phyloP scores from a whole-genome alignment of 2,329 filamentous ascomycete genomes.

The Huntiella omanensis region DNA sequence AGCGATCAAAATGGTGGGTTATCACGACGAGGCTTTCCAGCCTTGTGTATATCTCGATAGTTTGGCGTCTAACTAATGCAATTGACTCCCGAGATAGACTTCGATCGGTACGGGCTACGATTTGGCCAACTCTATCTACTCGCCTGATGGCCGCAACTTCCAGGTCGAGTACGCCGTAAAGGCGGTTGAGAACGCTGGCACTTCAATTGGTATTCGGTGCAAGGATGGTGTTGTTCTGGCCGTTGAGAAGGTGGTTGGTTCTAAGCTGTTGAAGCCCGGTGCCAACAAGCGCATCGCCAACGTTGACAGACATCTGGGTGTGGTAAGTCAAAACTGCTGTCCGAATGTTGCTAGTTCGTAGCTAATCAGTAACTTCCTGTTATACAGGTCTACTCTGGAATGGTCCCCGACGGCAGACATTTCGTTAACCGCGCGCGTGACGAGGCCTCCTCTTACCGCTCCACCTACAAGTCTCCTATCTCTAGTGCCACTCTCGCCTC shows the following conservation, averaged over 20 bases:
- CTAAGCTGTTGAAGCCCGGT: constrained; percentile 84
- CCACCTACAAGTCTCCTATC: constrained; percentile 88
- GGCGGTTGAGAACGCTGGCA: constrained; percentile 95
- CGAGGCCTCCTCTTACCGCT: constrained; percentile 79
- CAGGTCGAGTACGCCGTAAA: constrained; percentile 98
- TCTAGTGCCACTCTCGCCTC: constrained; percentile 72
- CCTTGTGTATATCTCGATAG: neutral
- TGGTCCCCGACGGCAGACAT: constrained; percentile 87
- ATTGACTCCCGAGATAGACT: constrained; percentile 38
- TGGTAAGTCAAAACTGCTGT: constrained; percentile 38
- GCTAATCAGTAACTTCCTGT: neutral
- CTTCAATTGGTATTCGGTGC: constrained; percentile 86
- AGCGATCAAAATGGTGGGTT: constrained; percentile 4
- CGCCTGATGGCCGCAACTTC: constrained; percentile 95
- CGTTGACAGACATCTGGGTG: constrained; percentile 80
- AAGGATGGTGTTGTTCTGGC: constrained; percentile 94
- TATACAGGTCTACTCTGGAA: constrained; percentile 72
- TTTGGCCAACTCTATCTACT: constrained; percentile 98
- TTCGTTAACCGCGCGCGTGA: constrained; percentile 88
- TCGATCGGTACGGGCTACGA: constrained; percentile 99
- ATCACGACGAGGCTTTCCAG: neutral
- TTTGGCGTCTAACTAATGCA: neutral
- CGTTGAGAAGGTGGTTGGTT: constrained; percentile 88
- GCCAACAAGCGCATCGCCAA: constrained; percentile 96
- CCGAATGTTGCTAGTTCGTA: neutral